Conservation (phyloP, 2,329 filamentous ascomycete species). For the Colletotrichum endophyticum region DNA sequence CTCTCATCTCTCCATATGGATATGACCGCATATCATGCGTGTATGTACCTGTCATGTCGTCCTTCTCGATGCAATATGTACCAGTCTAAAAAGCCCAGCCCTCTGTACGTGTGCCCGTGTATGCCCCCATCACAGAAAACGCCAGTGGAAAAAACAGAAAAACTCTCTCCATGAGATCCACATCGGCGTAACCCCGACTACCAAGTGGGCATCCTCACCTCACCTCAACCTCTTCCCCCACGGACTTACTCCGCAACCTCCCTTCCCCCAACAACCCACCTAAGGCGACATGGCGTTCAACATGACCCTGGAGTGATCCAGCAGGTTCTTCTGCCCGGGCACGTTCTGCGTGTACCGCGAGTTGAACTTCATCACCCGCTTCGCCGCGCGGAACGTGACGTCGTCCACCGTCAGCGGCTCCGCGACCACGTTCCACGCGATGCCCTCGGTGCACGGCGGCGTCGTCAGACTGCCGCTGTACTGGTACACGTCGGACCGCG, state of each 20-base stretch:
- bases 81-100: background rate
- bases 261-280: background rate
- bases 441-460: conserved; percentile 63
- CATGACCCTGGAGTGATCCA: conserved; percentile 24
- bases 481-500: conserved; percentile 44
- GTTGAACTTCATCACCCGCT: conserved; percentile 61
- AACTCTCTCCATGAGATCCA: background rate
- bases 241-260: background rate
- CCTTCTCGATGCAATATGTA: background rate
- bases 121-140: background rate
- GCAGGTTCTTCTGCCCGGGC: conserved; percentile 48
- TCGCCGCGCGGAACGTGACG: conserved; percentile 54
- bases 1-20: background rate
- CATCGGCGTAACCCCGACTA: background rate
- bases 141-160: background rate
- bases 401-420: conserved; percentile 52
- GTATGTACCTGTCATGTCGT: background rate
- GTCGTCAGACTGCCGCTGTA: conserved; percentile 68
- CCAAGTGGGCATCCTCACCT: background rate
- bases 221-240: background rate
- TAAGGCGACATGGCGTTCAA: conserved; percentile 1
- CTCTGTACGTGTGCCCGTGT: background rate
- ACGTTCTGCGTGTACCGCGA: conserved; percentile 57
- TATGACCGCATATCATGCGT: background rate
- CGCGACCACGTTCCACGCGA: conserved; percentile 57